Base-by-base conservation (phyloP, 805 yeast species). In the Saturnispora sekii region DNA sequence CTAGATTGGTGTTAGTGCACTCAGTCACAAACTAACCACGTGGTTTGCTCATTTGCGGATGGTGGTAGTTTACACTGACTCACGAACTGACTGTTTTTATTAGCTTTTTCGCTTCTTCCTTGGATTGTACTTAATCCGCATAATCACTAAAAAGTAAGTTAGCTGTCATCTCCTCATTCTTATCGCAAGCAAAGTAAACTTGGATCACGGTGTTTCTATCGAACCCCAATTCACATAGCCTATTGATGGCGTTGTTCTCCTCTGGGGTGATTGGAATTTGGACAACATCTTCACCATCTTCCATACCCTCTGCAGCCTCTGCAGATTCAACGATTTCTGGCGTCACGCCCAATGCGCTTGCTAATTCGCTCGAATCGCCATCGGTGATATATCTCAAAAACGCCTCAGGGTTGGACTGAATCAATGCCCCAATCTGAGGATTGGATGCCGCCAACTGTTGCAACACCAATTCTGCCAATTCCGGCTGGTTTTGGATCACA, bases 141-240 rank as follows among this genome's bases (percentile, higher is more conserved):
- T 74, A 76, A 49, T 75, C 81, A 58, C 73, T 74, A 58, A 93
- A 84, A 55, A 93, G 71, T 59, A 87, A 77, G 67, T 93, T 93
- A 17, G 97, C 98, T 36, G 98, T 88, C 57, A 86, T 76, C 69
- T 90, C 96, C 68, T 93, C 98, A 65, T 93, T 87, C 68, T 88
- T 90, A 59, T 93, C 98, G 65, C 98, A 93, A 35, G 97, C 97
- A 73, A 93, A 81, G 68, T 86, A 93, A 29, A 94, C 95, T 68
- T 89, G 96, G 49, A 88, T 77, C 38, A 85, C 98, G 46, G 83
- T 69, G 53, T 81, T 74, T 53, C 96, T 76, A 53, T 87, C 96
- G 57, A 93, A 93, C 0, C 98, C 98, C 52, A 93, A 72, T 64
- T 84, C 97, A 62, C 95, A 83, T 52, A 93, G 73, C 60, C 98